These are phyloP conservation scores for Syzygium oleosum DNA, from an alignment of 345 rosid genomes.

Conservation along the genomic window DNA sequence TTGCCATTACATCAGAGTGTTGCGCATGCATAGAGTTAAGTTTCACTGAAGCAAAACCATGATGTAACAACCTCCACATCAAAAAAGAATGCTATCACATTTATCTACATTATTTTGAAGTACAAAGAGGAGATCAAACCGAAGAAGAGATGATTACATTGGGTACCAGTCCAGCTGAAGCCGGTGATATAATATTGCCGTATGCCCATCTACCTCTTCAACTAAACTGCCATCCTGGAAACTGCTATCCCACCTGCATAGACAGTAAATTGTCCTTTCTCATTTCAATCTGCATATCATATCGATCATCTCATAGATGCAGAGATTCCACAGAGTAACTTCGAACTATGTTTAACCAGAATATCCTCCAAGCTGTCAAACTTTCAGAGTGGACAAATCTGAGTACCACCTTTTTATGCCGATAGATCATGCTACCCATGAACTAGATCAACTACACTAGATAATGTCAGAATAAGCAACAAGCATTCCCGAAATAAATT, in stretches of 20 bases:
- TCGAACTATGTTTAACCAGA: neutral
- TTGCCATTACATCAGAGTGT: neutral
- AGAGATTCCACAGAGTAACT: neutral
- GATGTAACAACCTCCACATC: neutral
- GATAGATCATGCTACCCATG: neutral
- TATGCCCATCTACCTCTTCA: conserved; percentile 99
- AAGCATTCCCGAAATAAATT: neutral
- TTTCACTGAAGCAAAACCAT: neutral
- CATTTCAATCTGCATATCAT: neutral
- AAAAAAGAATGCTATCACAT: neutral
- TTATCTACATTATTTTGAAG: neutral
- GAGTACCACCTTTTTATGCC: neutral
- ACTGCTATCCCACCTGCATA: conserved; percentile 96
- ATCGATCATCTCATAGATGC: neutral
- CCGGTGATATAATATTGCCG: conserved; percentile 93
- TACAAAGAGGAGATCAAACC: neutral
- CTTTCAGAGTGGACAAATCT: neutral
- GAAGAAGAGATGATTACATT: conserved; percentile 35
- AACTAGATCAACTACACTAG: neutral
- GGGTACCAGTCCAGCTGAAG: conserved; percentile 99
- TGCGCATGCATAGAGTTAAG: neutral
- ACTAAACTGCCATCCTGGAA: conserved; percentile 91
- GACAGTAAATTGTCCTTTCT: neutral
- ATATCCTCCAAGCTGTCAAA: neutral
- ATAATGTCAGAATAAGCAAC: neutral